phyloP scores from a whole-genome alignment of 1,284 basidiomycete species.

The Ustilago nuda region DNA sequence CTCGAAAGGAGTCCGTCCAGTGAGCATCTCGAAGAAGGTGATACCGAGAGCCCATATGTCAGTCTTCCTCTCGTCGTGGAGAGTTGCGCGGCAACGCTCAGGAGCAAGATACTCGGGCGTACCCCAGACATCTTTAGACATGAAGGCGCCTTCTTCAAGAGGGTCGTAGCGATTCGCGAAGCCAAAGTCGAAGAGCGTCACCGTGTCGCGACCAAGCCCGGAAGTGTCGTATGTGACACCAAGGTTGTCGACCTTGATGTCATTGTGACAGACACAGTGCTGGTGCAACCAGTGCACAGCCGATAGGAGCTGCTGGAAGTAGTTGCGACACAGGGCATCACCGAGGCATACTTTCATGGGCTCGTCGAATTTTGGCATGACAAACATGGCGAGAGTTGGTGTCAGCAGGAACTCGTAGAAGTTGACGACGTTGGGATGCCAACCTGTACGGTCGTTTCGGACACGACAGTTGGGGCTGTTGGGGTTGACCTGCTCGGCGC shows the following conservation, averaged over 20 bases:
- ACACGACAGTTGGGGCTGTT: constrained; percentile 40
- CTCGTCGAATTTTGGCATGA: constrained; percentile 60
- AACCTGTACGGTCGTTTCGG: constrained; percentile 38
- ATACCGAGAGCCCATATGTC: constrained; percentile 64
- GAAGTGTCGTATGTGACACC: constrained; percentile 50
- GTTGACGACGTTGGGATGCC: constrained; percentile 55
- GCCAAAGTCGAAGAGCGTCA: constrained; percentile 57
- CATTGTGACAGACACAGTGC: constrained; percentile 55
- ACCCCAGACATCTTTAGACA: constrained; percentile 50
- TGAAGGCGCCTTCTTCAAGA: constrained; percentile 36
- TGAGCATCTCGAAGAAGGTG: constrained; percentile 63
- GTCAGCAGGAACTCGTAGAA: constrained; percentile 58
- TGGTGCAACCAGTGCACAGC: constrained; percentile 60
- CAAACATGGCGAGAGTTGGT: constrained; percentile 48
- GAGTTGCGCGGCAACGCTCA: constrained; percentile 45
- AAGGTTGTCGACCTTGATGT: constrained; percentile 63
- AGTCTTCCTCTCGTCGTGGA: constrained; percentile 57
- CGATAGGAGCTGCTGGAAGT: constrained; percentile 53
- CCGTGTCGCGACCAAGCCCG: constrained; percentile 28
- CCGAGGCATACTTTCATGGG: constrained; percentile 60
- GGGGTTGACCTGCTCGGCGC: constrained; percentile 37
- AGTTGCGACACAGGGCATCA: constrained; percentile 43
- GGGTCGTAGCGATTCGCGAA: constrained; percentile 59
- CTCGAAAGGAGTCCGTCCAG: constrained; percentile 61
- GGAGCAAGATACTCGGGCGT: constrained; percentile 62